phyloP scores from a whole-genome alignment of 352 stramenopile species.

The Globisporangium irregulare region DNA sequence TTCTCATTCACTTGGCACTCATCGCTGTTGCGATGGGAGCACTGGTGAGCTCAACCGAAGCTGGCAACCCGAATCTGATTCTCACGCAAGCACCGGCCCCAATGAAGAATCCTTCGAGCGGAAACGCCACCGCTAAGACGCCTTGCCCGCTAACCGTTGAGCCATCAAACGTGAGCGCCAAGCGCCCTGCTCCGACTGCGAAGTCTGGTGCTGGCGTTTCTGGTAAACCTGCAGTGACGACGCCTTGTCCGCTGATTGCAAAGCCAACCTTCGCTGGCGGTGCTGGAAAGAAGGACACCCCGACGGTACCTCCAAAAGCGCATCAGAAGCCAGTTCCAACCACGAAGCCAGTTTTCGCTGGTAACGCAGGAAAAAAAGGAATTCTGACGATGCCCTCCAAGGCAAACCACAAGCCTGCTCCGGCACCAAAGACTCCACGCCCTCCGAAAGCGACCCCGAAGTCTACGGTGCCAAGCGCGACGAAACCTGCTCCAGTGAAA shows the following conservation, averaged over 20 bases:
- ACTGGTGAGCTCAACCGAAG: background rate
- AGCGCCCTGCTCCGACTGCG: background rate
- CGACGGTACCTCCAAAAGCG: background rate
- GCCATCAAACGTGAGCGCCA: background rate
- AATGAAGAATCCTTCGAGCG: background rate
- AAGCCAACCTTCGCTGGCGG: background rate
- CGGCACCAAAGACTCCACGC: background rate
- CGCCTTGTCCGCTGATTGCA: background rate
- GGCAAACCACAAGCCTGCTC: background rate
- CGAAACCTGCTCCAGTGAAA: background rate
- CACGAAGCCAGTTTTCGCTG: too few species aligned
- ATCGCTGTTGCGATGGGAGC: slow-evolving; percentile 4
- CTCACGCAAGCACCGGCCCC: background rate
- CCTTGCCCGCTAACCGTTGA: background rate
- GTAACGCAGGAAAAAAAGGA: too few species aligned
- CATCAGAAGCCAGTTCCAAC: background rate
- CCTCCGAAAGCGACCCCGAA: background rate
- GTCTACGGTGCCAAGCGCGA: background rate
- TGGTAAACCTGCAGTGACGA: background rate
- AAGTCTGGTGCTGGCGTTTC: background rate
- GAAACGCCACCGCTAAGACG: background rate
- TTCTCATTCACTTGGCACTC: background rate
- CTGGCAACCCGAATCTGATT: background rate
- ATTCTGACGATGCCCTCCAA: background rate
- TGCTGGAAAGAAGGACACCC: background rate